A percentile compares a stretch with the other conserved stretches of the same genome.
These are phyloP conservation scores for Eragrostis nindensis DNA, from an alignment of 176 grass and related monocot genomes.

Conservation along the genomic window DNA sequence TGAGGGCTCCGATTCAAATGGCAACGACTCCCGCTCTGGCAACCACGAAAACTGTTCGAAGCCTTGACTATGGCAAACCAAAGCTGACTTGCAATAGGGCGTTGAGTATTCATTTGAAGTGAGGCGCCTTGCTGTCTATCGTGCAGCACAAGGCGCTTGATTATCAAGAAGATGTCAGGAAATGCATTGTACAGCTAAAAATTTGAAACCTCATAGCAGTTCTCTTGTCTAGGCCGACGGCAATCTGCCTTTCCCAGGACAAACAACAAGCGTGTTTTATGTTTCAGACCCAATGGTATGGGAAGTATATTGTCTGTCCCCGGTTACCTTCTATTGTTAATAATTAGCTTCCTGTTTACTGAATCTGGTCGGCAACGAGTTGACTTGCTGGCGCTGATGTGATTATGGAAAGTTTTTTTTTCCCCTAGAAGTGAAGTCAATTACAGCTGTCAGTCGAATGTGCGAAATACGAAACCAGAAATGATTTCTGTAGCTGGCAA, in stretches of 20 bases:
- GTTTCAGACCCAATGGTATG: background rate
- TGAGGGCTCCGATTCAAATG: conserved; percentile 51
- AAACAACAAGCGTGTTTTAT: background rate
- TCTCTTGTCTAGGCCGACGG: conserved; percentile 30
- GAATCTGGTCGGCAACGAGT: background rate
- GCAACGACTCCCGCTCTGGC: conserved; percentile 20
- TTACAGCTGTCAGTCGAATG: background rate
- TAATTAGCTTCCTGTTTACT: background rate
- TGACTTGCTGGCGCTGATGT: background rate
- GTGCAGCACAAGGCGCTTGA: conserved; percentile 42
- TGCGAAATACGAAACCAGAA: background rate
- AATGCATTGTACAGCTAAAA: conserved; percentile 19
- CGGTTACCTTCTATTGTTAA: background rate
- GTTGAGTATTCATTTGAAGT: conserved; percentile 69
- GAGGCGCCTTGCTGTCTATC: conserved; percentile 53
- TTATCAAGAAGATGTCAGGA: background rate
- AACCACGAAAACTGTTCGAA: conserved; percentile 20
- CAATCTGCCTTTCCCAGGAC: background rate
- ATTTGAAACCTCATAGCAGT: background rate
- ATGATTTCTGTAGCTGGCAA: background rate
- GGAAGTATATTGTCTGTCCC: background rate
- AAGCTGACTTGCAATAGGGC: conserved; percentile 27
- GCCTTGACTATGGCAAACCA: conserved; percentile 37
- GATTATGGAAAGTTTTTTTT: background rate
- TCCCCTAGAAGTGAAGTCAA: background rate